Percentiles rank a stretch among this genome's conserved stretches.
Evolutionary conservation across 2,329 filamentous ascomycete genomes (phyloP).

Genomic region (Sporothrix curviconia): DNA sequence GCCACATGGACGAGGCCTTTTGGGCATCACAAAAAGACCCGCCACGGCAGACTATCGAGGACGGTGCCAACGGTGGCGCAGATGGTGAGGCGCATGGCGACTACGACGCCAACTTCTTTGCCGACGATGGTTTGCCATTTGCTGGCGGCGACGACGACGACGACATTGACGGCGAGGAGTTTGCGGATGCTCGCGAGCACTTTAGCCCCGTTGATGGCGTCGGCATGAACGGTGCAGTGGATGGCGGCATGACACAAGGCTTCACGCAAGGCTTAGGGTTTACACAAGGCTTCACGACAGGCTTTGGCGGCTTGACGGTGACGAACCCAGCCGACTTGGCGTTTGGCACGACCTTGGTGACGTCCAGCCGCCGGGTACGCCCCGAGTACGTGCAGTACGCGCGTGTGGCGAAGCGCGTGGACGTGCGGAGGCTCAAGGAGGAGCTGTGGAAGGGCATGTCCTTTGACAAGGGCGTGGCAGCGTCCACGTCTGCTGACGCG

Average conservation of each 20-base stretch:
- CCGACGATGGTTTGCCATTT: slow-evolving; percentile 72
- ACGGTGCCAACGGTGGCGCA: slow-evolving; percentile 34
- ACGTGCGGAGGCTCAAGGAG: slow-evolving; percentile 61
- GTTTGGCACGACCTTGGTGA: slow-evolving; percentile 63
- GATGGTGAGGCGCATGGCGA: slow-evolving; percentile 60
- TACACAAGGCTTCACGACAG: slow-evolving; percentile 31
- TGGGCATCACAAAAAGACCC: slow-evolving; percentile 72
- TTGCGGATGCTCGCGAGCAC: slow-evolving; percentile 73
- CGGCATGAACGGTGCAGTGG: slow-evolving; percentile 7
- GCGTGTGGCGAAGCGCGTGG: slow-evolving; percentile 64
- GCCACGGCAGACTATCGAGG: slow-evolving; percentile 17
- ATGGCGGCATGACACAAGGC: slow-evolving; percentile 37
- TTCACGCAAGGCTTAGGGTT: slow-evolving; percentile 24
- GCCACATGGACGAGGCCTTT: slow-evolving; percentile 90
- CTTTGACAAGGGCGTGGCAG: slow-evolving; percentile 43
- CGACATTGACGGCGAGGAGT: slow-evolving; percentile 55
- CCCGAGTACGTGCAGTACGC: slow-evolving; percentile 67
- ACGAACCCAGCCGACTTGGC: slow-evolving; percentile 39
- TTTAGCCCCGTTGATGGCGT: slow-evolving; percentile 58
- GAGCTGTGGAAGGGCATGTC: slow-evolving; percentile 64
- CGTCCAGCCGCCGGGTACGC: slow-evolving; percentile 54
- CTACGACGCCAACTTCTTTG: slow-evolving; percentile 97
- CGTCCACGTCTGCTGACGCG: slow-evolving; percentile 18
- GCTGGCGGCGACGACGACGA: slow-evolving; percentile 58
- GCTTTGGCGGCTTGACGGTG: slow-evolving; percentile 39